A percentile compares a stretch with the other conserved stretches of the same genome.
These are phyloP conservation scores for Brassica nigra DNA, from an alignment of 345 rosid species.

Conservation along the genomic window DNA sequence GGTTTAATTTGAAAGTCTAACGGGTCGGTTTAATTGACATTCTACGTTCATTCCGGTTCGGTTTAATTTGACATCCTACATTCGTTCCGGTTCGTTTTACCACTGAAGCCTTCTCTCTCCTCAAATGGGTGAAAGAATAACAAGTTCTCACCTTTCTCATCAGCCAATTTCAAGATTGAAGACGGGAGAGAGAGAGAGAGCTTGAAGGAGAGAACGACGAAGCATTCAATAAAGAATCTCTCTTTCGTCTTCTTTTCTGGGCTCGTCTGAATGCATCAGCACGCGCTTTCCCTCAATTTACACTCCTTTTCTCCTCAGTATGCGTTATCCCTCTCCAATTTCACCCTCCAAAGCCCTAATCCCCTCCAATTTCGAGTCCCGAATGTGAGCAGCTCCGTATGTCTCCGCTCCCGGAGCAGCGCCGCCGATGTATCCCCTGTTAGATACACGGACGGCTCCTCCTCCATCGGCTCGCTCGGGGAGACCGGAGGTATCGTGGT, in stretches of 20 bases:
- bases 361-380: conserved; percentile 13
- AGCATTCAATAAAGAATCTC: conserved; percentile 12
- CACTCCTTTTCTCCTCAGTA: conserved; percentile 41
- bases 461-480: conserved; percentile 36
- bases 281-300: conserved; percentile 45
- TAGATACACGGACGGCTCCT: conserved; percentile 35
- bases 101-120: background rate
- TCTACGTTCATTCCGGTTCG: conserved; percentile 13
- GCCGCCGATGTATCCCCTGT: conserved; percentile 42
- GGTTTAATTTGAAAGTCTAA: background rate
- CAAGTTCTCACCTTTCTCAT: background rate
- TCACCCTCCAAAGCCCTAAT: conserved; percentile 47
- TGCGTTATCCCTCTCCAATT: conserved; percentile 31
- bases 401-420: conserved; percentile 36
- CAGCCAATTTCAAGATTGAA: conserved; percentile 3
- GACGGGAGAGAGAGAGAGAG: conserved; percentile 13
- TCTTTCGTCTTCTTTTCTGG: background rate
- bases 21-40: background rate
- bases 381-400: conserved; percentile 19
- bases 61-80: background rate
- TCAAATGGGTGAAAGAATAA: too few species aligned
- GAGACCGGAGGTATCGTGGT: conserved; percentile 37
- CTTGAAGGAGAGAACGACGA: conserved; percentile 18
- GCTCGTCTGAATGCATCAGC: conserved; percentile 52
- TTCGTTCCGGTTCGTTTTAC: conserved; percentile 12